Evolutionary conservation across 2,329 filamentous ascomycete genomes (phyloP), one percentile per base, ranked within the genome.

Genomic region (Ceratocystis colombiana): DNA sequence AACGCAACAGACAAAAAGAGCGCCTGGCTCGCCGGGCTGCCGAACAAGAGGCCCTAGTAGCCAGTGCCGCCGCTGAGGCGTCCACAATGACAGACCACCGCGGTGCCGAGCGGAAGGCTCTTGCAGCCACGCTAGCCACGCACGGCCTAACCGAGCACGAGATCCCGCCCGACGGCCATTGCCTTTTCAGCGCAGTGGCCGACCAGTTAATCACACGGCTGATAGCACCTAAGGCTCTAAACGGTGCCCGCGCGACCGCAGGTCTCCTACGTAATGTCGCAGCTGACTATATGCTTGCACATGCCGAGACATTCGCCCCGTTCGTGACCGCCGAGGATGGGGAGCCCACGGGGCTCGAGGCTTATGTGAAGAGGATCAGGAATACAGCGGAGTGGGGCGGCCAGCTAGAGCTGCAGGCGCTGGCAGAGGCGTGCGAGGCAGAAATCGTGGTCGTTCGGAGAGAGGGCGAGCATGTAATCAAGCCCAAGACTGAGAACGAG

Each of bases 301-400:
- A 96, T 74, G 76, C 81, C 10, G 89, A 91, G 69, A 90, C 95
- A 71, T 97, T 96, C 74, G 85, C 82, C 66, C 87, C 89, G 0
- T 99, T 96, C 73, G 78, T 96, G 70, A 92, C 96, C 72, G 91
- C 94, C 74, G 84, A 2, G n/a, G 53, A 57, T 28, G 25, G 53
- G 6, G 53, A 28, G 53, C 48, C 8, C 17, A 28, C 25, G 6
- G 53, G 87, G 15, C 73, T 96, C 61, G 83, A 83, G 2, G 78
- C 78, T 7, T 96, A 97, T 75, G 81, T 89, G 61, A 77, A 77
- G 61, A 90, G 88, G 77, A 89, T 99, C 68, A 79, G 86, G 69
- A 85, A 94, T 67, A 96, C 92, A 62, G 92, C 90, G 0, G 93
- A 96, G 76, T 99, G 94, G 94, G 94, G 94, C 62, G 94, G 94